Evolutionary conservation across 257 asterid genomes (phyloP).

Genomic region (Cruciata laevipes): DNA sequence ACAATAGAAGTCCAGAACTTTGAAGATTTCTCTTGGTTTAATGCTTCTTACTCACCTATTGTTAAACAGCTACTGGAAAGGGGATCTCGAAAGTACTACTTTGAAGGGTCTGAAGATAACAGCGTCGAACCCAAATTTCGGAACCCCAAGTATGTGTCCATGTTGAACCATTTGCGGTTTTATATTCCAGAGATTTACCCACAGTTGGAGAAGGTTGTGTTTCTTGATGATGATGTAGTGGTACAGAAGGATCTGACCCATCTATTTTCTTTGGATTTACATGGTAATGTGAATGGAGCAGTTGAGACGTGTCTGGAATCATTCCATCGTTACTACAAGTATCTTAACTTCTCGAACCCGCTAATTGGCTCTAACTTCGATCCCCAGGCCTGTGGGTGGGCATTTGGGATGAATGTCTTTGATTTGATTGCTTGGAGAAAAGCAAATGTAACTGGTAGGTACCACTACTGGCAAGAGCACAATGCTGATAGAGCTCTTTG

Average conservation of each 20-base stretch:
- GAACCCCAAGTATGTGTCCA: conserved; percentile 51
- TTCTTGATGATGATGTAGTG: conserved; percentile 78
- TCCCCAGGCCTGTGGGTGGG: conserved; percentile 96
- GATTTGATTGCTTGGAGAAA: conserved; percentile 78
- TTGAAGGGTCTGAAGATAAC: conserved; percentile 31
- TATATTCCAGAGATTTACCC: conserved; percentile 83
- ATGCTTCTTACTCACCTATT: conserved; percentile 59
- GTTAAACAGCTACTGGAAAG: conserved; percentile 39
- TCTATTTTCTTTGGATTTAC: conserved; percentile 73
- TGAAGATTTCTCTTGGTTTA: conserved; percentile 70
- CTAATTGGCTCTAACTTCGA: conserved; percentile 72
- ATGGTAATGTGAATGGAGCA: conserved; percentile 84
- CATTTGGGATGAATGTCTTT: conserved; percentile 79
- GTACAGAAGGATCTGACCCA: conserved; percentile 83
- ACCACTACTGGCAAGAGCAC: conserved; percentile 68
- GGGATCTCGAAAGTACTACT: conserved; percentile 31
- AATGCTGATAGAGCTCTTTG: conserved; percentile 56
- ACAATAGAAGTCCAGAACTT: conserved; percentile 64
- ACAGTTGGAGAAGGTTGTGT: conserved; percentile 71
- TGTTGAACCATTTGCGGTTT: conserved; percentile 70
- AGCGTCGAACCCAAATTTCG: conserved; percentile 43
- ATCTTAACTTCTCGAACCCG: conserved; percentile 77
- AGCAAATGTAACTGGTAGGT: conserved; percentile 56
- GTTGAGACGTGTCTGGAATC: conserved; percentile 92
- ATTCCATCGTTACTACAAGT: conserved; percentile 69